Percentiles rank a stretch among this genome's conserved stretches.
Evolutionary conservation across 2,329 filamentous ascomycete species (phyloP).

Genomic region (Penicillium paneum): DNA sequence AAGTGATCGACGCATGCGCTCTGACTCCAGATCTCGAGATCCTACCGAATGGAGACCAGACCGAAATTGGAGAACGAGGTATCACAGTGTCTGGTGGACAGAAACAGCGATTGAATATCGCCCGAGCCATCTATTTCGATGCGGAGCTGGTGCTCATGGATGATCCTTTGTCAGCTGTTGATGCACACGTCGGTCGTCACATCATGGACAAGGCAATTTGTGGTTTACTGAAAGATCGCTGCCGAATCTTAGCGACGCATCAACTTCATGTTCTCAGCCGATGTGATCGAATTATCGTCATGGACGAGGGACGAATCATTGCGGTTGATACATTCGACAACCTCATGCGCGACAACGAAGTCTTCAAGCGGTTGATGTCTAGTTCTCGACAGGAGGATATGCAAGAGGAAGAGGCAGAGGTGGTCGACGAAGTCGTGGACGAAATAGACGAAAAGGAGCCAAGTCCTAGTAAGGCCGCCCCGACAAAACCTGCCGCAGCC

Average conservation of each 20-base stretch:
- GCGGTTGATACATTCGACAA: slow-evolving; percentile 87
- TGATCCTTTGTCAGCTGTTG: slow-evolving; percentile 57
- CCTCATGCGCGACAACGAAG: slow-evolving; percentile 72
- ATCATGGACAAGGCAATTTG: slow-evolving; percentile 94
- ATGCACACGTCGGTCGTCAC: slow-evolving; percentile 60
- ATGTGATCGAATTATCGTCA: slow-evolving; percentile 89
- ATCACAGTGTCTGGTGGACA: slow-evolving; percentile 95
- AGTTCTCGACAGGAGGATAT: slow-evolving; percentile 62
- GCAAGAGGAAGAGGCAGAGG: slow-evolving; percentile 48
- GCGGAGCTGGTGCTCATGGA: slow-evolving; percentile 63
- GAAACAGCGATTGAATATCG: slow-evolving; percentile 93
- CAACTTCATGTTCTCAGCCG: slow-evolving; percentile 89
- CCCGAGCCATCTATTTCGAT: slow-evolving; percentile 67
- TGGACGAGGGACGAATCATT: slow-evolving; percentile 80
- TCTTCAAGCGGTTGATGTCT: slow-evolving; percentile 78
- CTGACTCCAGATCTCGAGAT: slow-evolving; percentile 83
- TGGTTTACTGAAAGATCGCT: slow-evolving; percentile 83
- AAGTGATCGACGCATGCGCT: slow-evolving; percentile 83
- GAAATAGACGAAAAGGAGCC: slow-evolving; percentile 35
- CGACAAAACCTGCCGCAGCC: slow-evolving; percentile 22
- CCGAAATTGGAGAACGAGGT: slow-evolving; percentile 91
- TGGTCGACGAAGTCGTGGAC: slow-evolving; percentile 49
- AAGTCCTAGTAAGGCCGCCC: slow-evolving; percentile 7
- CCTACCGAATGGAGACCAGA: slow-evolving; percentile 82
- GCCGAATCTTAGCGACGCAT: slow-evolving; percentile 87